A percentile compares a stretch with the other conserved stretches of the same genome.
These are phyloP conservation scores for Phytophthora tubulina DNA, from an alignment of 352 stramenopile species.

Conservation along the genomic window DNA sequence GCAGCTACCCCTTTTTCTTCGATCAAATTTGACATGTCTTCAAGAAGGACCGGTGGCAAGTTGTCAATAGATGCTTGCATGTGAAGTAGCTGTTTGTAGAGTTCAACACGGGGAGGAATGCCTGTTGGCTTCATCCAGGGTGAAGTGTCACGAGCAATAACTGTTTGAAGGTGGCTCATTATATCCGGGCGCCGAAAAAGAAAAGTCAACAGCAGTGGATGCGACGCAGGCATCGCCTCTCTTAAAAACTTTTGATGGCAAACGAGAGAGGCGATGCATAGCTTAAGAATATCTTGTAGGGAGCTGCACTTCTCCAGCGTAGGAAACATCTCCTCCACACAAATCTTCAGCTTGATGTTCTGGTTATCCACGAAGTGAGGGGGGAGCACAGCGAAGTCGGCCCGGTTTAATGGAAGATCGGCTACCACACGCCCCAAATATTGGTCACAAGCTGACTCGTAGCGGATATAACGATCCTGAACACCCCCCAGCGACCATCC, in stretches of 20 bases:
- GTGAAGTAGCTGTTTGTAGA: slow-evolving; percentile 15
- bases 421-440: slow-evolving; percentile 9
- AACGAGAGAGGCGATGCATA: slow-evolving; percentile 16
- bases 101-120: slow-evolving; percentile 19
- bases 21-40: slow-evolving; percentile 5
- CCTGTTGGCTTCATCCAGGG: slow-evolving; percentile 16
- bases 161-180: background rate
- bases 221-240: background rate
- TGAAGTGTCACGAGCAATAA: background rate
- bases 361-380: slow-evolving; percentile 13
- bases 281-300: slow-evolving; percentile 4
- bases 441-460: slow-evolving; percentile 17
- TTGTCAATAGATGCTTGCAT: slow-evolving; percentile 19
- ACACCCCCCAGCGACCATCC: slow-evolving; percentile 17
- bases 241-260: background rate
- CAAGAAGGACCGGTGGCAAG: slow-evolving; percentile 14
- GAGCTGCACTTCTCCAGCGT: background rate
- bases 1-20: slow-evolving; percentile 16
- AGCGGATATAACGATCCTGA: slow-evolving; percentile 21
- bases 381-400: background rate
- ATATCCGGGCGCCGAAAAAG: background rate
- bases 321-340: background rate
- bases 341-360: background rate
- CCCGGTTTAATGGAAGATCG: slow-evolving; percentile 3
- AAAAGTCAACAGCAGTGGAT: slow-evolving; percentile 16